Base-by-base conservation (phyloP, 1,284 basidiomycete genomes). In the Malassezia obtusa region DNA sequence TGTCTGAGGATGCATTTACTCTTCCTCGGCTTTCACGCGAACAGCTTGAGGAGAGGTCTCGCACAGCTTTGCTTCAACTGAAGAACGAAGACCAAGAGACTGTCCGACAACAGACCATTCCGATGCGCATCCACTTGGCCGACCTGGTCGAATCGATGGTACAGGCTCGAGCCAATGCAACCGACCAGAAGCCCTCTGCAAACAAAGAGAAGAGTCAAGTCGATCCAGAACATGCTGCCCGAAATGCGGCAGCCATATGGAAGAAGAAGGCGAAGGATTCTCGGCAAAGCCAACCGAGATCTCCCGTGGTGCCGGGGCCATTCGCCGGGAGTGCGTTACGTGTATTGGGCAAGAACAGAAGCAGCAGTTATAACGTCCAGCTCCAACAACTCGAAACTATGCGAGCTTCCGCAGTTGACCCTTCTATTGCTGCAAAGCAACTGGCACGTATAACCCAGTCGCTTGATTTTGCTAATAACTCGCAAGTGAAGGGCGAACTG, bases 391-490 rank as follows among this genome's bases (percentile, higher is more conserved):
- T 43, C 15, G 31, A 22, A 11, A 31, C 35, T 26, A 39, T 40
- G 47, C 47, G 40, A 11, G 24, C 15, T 1, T 9, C 15, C 30
- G 24, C 8, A 11, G 15, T 43, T 5, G 22, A 31, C 10, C 44
- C 44, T 3, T 14, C 14, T 2, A 6, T 32, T 15, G 50, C 41
- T n/a, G 50, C 35, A 0, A 12, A 46, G 30, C 67, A 17, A 1
- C 55, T 73, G 14, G 62, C 47, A 28, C 52, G 58, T 14, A 73
- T 73, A 40, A 70, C 68, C 35, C 62, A 61, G 32, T 59, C 63
- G 46, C 62, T 73, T 17, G 65, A 71, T 48, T 73, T 73, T 49
- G 70, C 70, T 46, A 73, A 73, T 57, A 60, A 64, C 52, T 68
- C 64, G n/a, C 66, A 65, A 19, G 68, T 71, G 8, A 63, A 63